Evolutionary conservation across 2,329 filamentous ascomycete genomes (phyloP), one percentile per base, ranked within the genome.

Genomic region (Phyllosticta ampelicida): DNA sequence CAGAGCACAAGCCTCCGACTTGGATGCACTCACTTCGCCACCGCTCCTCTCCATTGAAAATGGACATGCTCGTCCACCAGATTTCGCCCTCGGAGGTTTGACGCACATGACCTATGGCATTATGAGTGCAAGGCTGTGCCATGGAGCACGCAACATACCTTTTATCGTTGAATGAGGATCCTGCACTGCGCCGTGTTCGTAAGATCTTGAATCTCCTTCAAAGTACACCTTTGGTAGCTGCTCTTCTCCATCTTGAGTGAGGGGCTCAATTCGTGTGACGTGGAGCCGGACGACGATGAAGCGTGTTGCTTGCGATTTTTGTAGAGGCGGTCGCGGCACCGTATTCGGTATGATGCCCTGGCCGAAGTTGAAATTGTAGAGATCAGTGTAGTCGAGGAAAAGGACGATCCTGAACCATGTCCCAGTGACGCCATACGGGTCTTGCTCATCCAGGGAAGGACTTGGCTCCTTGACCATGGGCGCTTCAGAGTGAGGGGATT

Each of bases 1-100:
- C 82, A 5, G 84, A 85, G 53, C 75, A 72, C 1, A 83, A 65
- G 0, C 87, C 88, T 10, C 87, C 87, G 5, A 91, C 71, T 69
- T 92, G 88, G 5, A 91, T 76, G 9, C 86, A 82, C 72, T 92
- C 88, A 65, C 84, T 87, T n/a, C 82, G 79, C 88, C 87, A 91
- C 20, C 86, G 76, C 65, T 87, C 83, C 62, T 87, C 78, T 53
- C 85, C 84, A 63, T 78, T 73, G 62, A 81, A 82, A 11, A 89
- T 77, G 1, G 83, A 86, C 56, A 82, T 81, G 0, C 82, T 85
- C 1, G 85, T 88, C 88, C 88, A 91, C 50, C 85, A 76, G 4
- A 91, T 83, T 62, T 90, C 86, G 10, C 86, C 86, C 62, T 88
- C 79, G 10, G 77, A 77, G 0, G 86, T 90, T 62, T 86, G 72